Evolutionary conservation across 106 monocot genomes (phyloP).

Genomic region (Amphibolis antarctica): DNA sequence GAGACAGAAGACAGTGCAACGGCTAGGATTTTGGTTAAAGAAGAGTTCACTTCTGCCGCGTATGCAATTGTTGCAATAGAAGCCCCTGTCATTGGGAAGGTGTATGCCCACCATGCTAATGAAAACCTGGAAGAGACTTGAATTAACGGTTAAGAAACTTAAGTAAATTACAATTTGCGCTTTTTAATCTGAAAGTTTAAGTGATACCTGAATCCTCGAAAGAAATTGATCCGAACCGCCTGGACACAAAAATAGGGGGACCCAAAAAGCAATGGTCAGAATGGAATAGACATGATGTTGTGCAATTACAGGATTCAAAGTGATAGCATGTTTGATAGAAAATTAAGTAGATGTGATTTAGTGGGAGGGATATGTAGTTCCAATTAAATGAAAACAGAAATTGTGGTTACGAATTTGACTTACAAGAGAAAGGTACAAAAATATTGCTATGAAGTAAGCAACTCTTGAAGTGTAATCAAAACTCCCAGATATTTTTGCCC

Average conservation of each 20-base stretch:
- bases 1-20: slow-evolving; percentile 41
- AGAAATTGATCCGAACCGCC: slow-evolving; percentile 19
- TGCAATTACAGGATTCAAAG: too few species aligned
- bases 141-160: too few species aligned
- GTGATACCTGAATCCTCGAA: slow-evolving; percentile 13
- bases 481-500: slow-evolving; percentile 50
- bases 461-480: slow-evolving; percentile 36
- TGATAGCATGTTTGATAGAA: too few species aligned
- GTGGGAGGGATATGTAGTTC: too few species aligned
- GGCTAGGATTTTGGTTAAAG: slow-evolving; percentile 27
- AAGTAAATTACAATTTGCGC: too few species aligned
- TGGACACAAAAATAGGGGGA: background rate
- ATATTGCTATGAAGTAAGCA: slow-evolving; percentile 17
- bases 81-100: slow-evolving; percentile 61
- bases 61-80: slow-evolving; percentile 54
- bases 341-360: too few species aligned
- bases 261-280: background rate
- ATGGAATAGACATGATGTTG: background rate
- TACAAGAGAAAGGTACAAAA: slow-evolving; percentile 19
- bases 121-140: slow-evolving; percentile 37
- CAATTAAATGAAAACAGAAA: too few species aligned
- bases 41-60: slow-evolving; percentile 25
- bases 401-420: background rate
- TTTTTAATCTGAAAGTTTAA: background rate
- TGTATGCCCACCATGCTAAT: slow-evolving; percentile 87